Evolutionary conservation across 805 yeast species (phyloP), one percentile per base, ranked within the genome.

Genomic region (Teunomyces cretensis): DNA sequence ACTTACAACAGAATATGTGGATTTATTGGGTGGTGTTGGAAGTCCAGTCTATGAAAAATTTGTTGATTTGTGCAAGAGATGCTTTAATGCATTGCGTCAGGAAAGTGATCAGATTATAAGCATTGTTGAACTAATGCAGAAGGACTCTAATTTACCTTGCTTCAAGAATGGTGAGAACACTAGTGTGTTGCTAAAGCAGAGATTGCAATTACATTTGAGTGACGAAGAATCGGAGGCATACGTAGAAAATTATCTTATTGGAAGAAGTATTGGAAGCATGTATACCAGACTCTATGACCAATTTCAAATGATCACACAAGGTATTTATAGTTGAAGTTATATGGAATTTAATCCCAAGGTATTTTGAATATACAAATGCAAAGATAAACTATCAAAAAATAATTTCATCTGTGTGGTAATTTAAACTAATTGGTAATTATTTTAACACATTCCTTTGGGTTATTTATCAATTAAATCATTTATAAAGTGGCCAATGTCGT

Each of bases 271-370:
- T 46, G 95, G 96, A 9, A 88, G 94, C 58, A 78, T 88, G 52
- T 94, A 90, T 68, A 94, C 99, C 0, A 75, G 97, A 53, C 71
- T 94, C 27, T 94, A 94, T 60, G 99, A 94, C 62, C 98, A 92
- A 62, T 94, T 87, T 70, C 99, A 94, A 66, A 71, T 94, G 64
- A 68, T 90, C 40, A 91, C 98, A 0, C 99, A 94, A 68, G 99
- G 99, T 36, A 94, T 94, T 22, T 94, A 89, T 64, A 82, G 80
- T 58, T 84, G 61, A 62, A n/a, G n/a, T n/a, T 24, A 7, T n/a
- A 19, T 17, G 38, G 16, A 19, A 19, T 11, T 19, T 19, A 12
- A 7, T 33, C 36, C 36, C 17, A 33, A 33, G 12, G 11, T 22
- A 33, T n/a, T 15, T 15, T 15, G 17, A 16, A 15, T 15, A 9